Base-by-base conservation (phyloP, 2,329 filamentous ascomycete species). In the Ciborinia camelliae region DNA sequence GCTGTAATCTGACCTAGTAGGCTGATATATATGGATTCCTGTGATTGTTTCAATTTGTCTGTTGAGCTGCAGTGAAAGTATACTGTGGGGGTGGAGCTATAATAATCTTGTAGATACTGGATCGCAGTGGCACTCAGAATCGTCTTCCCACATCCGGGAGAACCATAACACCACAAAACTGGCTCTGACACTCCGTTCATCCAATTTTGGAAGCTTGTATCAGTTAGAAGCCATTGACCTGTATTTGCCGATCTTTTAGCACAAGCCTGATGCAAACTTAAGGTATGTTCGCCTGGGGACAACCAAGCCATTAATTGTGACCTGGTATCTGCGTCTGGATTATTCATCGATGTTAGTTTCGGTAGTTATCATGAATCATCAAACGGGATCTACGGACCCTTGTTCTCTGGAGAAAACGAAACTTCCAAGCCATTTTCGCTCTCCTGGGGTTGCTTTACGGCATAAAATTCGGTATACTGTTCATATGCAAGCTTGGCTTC, bases 131-230 rank as follows among this genome's bases (percentile, higher is more conserved):
- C 41, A 58, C 62, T 63, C 8, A 63, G 52, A 48, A 63, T 58
- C 26, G 62, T 63, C n/a, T 63, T 63, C 8, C 62, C 62, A 9
- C 62, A 59, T 1, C 62, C 62, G 12, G 52, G 62, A 32, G 62
- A 57, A 9, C 62, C 62, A 59, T 58, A 63, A n/a, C 62, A 63
- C 62, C 62, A 63, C 20, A 63, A 35, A 47, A 63, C 14, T 14
- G 52, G 26, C 10, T 51, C 53, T 23, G 43, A 50, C 12, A n/a
- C 43, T 8, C 52, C 53, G 7, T 26, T 59, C 9, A 41, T 26
- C 62, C 62, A 63, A 32, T 58, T 63, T 35, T 63, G 62, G 10
- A 63, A 59, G 37, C 32, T 59, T 28, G 35, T 41, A 2, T 63
- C 43, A 20, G n/a, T 48, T 3, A 63, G 14, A 6, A 63, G 26